Conservation (phyloP, 1,284 basidiomycete species). For the Schizophyllum commune region DNA sequence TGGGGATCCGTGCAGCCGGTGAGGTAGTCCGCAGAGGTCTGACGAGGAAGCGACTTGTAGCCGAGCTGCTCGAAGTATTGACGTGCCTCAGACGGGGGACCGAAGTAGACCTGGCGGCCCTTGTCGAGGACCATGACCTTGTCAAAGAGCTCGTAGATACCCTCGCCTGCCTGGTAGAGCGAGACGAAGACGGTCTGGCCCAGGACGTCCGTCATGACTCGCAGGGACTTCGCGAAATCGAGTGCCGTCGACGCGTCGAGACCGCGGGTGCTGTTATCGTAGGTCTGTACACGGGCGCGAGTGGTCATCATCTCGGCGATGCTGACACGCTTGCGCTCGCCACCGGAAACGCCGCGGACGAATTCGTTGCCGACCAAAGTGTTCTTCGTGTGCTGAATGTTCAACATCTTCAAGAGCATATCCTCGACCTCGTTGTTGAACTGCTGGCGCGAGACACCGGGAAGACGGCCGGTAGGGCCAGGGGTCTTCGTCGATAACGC, state of each 20-base stretch:
- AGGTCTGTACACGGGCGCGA: constrained; percentile 23
- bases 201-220: constrained; percentile 72
- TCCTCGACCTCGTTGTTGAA: constrained; percentile 51
- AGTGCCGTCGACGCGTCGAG: constrained; percentile 84
- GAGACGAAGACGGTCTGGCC: constrained; percentile 74
- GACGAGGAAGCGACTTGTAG: constrained; percentile 65
- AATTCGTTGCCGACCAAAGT: constrained; percentile 83
- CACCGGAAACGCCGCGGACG: constrained; percentile 81
- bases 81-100: constrained; percentile 63
- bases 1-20: constrained; percentile 72
- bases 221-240: constrained; percentile 67
- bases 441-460: constrained; percentile 52
- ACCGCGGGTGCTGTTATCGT: constrained; percentile 49
- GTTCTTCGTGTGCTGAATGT: constrained; percentile 67
- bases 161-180: constrained; percentile 80
- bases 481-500: constrained; percentile 64
- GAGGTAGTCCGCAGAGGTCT: constrained; percentile 74
- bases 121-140: constrained; percentile 69
- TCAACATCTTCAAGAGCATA: constrained; percentile 69
- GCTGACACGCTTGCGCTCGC: constrained; percentile 81
- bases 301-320: constrained; percentile 85
- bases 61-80: constrained; percentile 75
- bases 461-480: constrained; percentile 63
- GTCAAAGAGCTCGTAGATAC: constrained; percentile 72
- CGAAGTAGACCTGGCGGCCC: constrained; percentile 82